Evolutionary conservation across 768 basidiomycete species (phyloP), one percentile per base, ranked within the genome.

Genomic region (Serendipita sp.): DNA sequence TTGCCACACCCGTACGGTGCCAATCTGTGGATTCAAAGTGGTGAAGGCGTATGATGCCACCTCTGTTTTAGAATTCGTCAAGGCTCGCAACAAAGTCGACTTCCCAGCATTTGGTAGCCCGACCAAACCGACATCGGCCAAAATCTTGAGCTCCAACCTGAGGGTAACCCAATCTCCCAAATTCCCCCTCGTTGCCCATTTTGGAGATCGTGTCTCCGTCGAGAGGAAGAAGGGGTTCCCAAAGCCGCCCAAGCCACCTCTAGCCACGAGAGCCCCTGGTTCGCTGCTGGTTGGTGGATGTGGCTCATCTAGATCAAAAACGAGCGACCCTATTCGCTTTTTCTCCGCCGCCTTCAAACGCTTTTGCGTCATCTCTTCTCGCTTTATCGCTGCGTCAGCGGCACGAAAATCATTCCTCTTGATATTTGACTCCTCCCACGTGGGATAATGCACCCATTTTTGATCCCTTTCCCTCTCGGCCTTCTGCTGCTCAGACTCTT

Each of bases 81-180:
- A 75, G 0, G 92, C 93, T 18, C 90, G 84, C 3, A 98, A 77
- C 1, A 99, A 74, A 0, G 96, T 98, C 73, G 91, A 94, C 76
- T 91, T 89, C 33, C 86, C 95, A 0, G 89, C 91, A 69, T 97
- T 99, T 4, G 96, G 96, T 76, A 96, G 85, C 0, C 96, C 96
- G 1, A 99, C 93, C 18, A 99, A 77, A 0, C 91, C 96, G n/a
- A 98, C 79, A 72, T 99, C 95, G 2, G 95, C 92, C 2, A 94
- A 78, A 3, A 95, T 79, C 73, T 97, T 97, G 66, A 99, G 85
- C 72, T 96, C 95, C 13, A 99, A 78, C 18, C 84, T 80, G n/a
- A 98, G 79, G 0, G 87, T 86, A 66, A 94, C 74, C 3, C 83
- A 79, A 69, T 91, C 88, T 10, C 88, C 91, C 3, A 81, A 80